Evolutionary conservation across 108 stramenopile genomes (phyloP).

Genomic region (Cyclostephanos invisitatus): DNA sequence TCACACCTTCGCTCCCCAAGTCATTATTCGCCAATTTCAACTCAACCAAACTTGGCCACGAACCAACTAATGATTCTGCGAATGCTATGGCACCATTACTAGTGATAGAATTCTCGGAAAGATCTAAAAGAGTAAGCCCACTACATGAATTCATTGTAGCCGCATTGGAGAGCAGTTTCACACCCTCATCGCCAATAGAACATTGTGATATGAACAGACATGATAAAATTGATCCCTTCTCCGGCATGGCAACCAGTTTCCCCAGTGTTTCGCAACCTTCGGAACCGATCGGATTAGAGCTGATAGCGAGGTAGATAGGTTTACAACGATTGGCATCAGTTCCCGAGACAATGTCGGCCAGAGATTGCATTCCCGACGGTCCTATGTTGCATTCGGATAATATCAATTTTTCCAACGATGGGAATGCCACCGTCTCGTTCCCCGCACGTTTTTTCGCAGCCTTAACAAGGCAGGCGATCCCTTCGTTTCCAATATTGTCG

Average conservation of each 20-base stretch:
- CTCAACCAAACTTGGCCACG: constrained; percentile 45
- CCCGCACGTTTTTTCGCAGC: constrained; percentile 21
- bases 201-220: constrained; percentile 41
- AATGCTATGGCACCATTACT: constrained; percentile 34
- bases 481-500: constrained; percentile 42
- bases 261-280: constrained; percentile 31
- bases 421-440: constrained; percentile 17
- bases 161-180: constrained; percentile 32
- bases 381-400: constrained; percentile 60
- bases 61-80: constrained; percentile 25
- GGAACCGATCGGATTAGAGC: constrained; percentile 34
- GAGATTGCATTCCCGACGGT: constrained; percentile 18
- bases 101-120: constrained; percentile 54
- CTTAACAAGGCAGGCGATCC: constrained; percentile 20
- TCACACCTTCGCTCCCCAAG: constrained; percentile 40
- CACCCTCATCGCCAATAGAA: constrained; percentile 54
- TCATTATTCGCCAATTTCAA: constrained; percentile 52
- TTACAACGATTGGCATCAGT: constrained; percentile 7
- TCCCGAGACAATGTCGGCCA: constrained; percentile 15
- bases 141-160: constrained; percentile 16
- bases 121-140: constrained; percentile 44
- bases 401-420: constrained; percentile 43
- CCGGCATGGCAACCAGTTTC: constrained; percentile 14
- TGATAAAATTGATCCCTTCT: constrained; percentile 32
- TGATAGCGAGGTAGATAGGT: constrained; percentile 23